Conservation (phyloP, 2,329 filamentous ascomycete species). For the Paraconiothyrium brasiliense region DNA sequence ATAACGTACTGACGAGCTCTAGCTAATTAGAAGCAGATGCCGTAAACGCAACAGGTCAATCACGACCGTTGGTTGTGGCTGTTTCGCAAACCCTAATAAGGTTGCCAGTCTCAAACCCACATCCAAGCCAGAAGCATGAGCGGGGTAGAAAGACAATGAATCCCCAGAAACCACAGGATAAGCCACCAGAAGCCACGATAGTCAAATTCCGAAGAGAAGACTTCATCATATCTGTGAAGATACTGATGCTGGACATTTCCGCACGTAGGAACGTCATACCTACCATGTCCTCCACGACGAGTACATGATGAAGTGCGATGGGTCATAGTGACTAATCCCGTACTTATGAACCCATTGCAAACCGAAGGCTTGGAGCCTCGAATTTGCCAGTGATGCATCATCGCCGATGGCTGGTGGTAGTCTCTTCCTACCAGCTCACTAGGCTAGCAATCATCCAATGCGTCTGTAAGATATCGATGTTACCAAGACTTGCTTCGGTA, state of each 20-base stretch:
- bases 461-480: too few species aligned
- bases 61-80: conserved; percentile 3
- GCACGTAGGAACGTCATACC: conserved; percentile 27
- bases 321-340: background rate
- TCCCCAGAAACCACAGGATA: conserved; percentile 11
- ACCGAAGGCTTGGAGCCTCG: background rate
- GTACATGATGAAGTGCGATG: conserved; percentile 19
- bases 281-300: conserved; percentile 15
- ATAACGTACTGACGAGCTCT: conserved; percentile 52
- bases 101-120: conserved; percentile 2
- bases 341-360: background rate
- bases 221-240: conserved; percentile 12
- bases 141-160: background rate
- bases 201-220: conserved; percentile 4
- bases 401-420: background rate
- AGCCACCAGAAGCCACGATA: conserved; percentile 16
- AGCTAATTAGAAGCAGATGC: conserved; percentile 51
- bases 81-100: background rate
- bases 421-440: background rate
- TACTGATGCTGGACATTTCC: conserved; percentile 16
- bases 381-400: conserved; percentile 3
- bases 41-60: conserved; percentile 18
- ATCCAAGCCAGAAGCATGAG: conserved; percentile 5
- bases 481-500: background rate
- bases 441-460: background rate